phyloP scores from a whole-genome alignment of 768 basidiomycete genomes.

The Termitomyces sp. region DNA sequence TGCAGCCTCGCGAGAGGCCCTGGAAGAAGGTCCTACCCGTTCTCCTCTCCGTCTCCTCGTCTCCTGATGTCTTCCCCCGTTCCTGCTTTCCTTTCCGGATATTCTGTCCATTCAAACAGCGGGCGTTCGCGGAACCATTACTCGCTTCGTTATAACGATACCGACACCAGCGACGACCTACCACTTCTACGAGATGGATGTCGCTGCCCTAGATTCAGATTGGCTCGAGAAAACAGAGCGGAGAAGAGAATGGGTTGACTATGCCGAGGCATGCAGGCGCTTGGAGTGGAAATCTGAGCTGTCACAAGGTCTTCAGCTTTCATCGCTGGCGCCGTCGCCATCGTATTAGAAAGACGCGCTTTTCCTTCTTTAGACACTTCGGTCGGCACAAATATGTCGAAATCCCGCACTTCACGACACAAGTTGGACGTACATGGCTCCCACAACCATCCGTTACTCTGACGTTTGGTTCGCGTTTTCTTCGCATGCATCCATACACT shows the following conservation, averaged over 20 bases:
- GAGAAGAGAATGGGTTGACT: conserved; percentile 84
- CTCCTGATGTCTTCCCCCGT: conserved; percentile 57
- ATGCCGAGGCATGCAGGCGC: conserved; percentile 68
- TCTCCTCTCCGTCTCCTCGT: conserved; percentile 66
- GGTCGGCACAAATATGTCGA: conserved; percentile 2
- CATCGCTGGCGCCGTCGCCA: conserved; percentile 52
- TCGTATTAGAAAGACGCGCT: conserved; percentile 16
- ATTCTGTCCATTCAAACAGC: conserved; percentile 43
- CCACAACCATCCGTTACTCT: conserved; percentile 15
- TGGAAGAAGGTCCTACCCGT: conserved; percentile 94
- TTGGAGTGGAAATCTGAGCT: conserved; percentile 85
- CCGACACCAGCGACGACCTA: conserved; percentile 74
- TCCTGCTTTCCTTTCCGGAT: conserved; percentile 16
- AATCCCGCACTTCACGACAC: conserved; percentile 4
- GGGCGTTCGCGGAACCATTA: conserved; percentile 83
- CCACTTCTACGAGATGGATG: conserved; percentile 89
- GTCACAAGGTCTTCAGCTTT: conserved; percentile 66
- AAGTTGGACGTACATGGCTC: conserved; percentile 10
- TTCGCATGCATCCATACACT: conserved; percentile 23
- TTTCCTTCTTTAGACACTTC: conserved; percentile 1
- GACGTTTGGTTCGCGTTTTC: conserved; percentile 17
- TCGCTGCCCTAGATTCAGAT: conserved; percentile 64
- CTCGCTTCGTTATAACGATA: conserved; percentile 80
- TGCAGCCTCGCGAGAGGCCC: conserved; percentile 87
- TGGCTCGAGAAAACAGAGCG: conserved; percentile 83